Base-by-base conservation (phyloP, 306 rosid genomes). In the Vicia faba region DNA sequence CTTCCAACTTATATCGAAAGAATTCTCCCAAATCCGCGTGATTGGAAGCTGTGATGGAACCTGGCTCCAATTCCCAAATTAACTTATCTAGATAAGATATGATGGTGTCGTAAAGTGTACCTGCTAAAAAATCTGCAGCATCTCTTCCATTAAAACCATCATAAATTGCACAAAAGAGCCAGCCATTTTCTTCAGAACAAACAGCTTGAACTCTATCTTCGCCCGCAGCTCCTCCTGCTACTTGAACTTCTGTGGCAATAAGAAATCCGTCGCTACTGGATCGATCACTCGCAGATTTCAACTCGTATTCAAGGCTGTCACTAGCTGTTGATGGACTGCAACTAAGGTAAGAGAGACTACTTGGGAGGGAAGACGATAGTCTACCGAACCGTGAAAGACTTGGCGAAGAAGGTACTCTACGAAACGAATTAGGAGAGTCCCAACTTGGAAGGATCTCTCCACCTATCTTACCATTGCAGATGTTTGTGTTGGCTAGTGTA, bases 161-260 rank as follows among this genome's bases (percentile, higher is more conserved):
- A 72, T 88, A 95, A 74, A 95, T 91, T 76, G 91, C 91, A 83
- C 99, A 91, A 80, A 85, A 91, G 57, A 95, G 95, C 99, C 97
- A 95, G 2, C 95, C 99, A 66, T 88, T 85, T 78, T 95, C 99
- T 83, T 95, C 99, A 61, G 96, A 95, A 80, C 97, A 95, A 59
- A 91, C 97, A 3, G 97, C 99, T 73, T 95, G 99, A 76, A 95
- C 99, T 82, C 99, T 85, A 71, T 95, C 99, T 82, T 95, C 99
- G 59, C 99, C 99, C 16, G 99, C 99, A 65, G 99, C 97, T 74
- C 99, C 99, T 80, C 99, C 99, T 3, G 96, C 99, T 44, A 95
- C 96, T 83, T 95, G 99, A 67, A 95, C 77, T 81, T 95, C 99
- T 68, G 64, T 58, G 18, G 80, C 83, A 82, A 66, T 88, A 69